Evolutionary conservation across 1,139 yeast species (phyloP).

Genomic region (Candida tropicalis): DNA sequence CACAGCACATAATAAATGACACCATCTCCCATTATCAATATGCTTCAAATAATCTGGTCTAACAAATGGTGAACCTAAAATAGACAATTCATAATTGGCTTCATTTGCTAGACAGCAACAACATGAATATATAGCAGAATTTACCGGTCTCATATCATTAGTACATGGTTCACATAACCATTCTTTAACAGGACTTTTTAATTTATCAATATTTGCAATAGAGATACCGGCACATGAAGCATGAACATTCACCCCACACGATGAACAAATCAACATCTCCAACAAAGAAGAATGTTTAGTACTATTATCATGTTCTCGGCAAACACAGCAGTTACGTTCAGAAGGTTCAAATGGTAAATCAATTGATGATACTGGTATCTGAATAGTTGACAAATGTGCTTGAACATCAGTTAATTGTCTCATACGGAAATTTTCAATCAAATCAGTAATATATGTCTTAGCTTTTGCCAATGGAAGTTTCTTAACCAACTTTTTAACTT

Average conservation of each 20-base stretch:
- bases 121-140: constrained; percentile 65
- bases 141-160: constrained; percentile 65
- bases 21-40: constrained; percentile 76
- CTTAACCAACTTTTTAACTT: constrained; percentile 15
- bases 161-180: constrained; percentile 89
- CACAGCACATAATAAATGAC: constrained; percentile 76
- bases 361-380: constrained; percentile 9
- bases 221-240: constrained; percentile 65
- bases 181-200: constrained; percentile 32
- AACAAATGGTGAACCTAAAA: constrained; percentile 40
- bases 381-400: constrained; percentile 10
- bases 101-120: constrained; percentile 64
- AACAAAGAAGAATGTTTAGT: constrained; percentile 15
- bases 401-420: constrained; percentile 22
- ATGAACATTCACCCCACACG: constrained; percentile 77
- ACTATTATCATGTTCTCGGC: constrained; percentile 44
- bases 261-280: constrained; percentile 57
- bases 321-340: constrained; percentile 56
- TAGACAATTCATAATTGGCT: constrained; percentile 46
- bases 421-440: constrained; percentile 19
- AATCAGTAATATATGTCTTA: constrained; percentile 5
- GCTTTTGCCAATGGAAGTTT: constrained; percentile 14
- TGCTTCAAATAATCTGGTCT: constrained; percentile 72
- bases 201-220: constrained; percentile 21
- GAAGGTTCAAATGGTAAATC: constrained; percentile 15